These are phyloP conservation scores for Trametes meyenii DNA, from an alignment of 768 basidiomycete genomes.

Conservation along the genomic window DNA sequence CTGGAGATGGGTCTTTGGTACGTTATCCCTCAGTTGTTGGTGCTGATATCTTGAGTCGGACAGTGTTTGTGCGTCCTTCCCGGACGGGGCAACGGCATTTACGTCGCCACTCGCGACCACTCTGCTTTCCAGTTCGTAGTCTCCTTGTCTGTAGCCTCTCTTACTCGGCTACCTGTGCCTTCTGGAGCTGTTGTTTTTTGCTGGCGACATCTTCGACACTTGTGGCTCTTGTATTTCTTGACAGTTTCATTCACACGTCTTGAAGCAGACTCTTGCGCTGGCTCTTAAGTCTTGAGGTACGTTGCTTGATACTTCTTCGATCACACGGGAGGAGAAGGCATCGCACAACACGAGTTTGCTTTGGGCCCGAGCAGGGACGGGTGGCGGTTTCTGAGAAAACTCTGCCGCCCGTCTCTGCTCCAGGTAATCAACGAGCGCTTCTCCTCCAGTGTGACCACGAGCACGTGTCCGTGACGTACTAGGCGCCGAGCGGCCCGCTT, in stretches of 20 bases:
- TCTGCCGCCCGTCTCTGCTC: slow-evolving; percentile 5
- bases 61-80: neutral
- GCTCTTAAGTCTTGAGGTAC: slow-evolving; percentile 7
- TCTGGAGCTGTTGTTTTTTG: neutral
- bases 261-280: slow-evolving; percentile 1
- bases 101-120: neutral
- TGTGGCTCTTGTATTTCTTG: neutral
- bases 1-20: slow-evolving; percentile 1
- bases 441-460: neutral
- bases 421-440: neutral
- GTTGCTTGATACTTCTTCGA: neutral
- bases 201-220: neutral
- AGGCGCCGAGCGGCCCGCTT: neutral
- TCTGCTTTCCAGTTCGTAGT: neutral
- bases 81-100: neutral
- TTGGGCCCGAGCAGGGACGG: slow-evolving; percentile 9
- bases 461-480: slow-evolving; percentile 3
- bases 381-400: slow-evolving; percentile 4
- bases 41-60: neutral
- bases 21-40: neutral
- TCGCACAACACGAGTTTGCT: neutral
- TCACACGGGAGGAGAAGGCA: slow-evolving; percentile 1
- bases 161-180: neutral
- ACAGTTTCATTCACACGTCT: slow-evolving; percentile 8
- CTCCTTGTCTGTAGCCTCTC: neutral